Evolutionary conservation across 2,329 filamentous ascomycete genomes (phyloP), one percentile per base, ranked within the genome.

Genomic region (Emydomyces testavorans): DNA sequence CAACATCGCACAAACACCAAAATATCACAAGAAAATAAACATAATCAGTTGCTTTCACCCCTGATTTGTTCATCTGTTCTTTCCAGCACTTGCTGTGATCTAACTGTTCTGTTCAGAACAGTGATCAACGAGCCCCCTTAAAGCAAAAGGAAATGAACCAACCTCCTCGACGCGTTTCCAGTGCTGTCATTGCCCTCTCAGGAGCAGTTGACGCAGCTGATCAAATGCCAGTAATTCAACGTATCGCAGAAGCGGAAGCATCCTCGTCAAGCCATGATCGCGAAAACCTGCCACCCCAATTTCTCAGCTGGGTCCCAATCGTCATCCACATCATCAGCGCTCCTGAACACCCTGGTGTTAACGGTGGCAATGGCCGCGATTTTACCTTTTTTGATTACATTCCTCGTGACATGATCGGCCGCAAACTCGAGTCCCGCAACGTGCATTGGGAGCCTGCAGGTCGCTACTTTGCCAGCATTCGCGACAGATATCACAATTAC

Each of bases 381-480:
- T 48, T 48, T 38, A 42, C 15, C 15, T 48, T 42, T 16, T 37
- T 28, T 21, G 46, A 48, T 16, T 43, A 42, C 31, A 43, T 43
- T 23, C 46, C 46, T 11, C 38, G 37, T 24, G 37, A 48, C n/a
- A 36, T 48, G 37, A 36, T 48, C 31, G 16, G 32, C 3, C 29
- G 39, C 16, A 34, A 7, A 16, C 39, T 43, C 21, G 37, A 48
- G 38, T 20, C 31, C 1, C n/a, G 18, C 29, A 43, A 48, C 20
- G 11, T 29, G n/a, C 13, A 29, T 6, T 48, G 46, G 46, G 39
- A 42, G 23, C 39, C 46, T 10, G 46, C 46, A 20, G 46, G 38
- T n/a, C 37, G 39, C 21, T 43, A 42, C 28, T 48, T 48, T 11
- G 37, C 29, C 18, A 31, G 46, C 3, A 41, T 48, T 23, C 39